phyloP scores from a whole-genome alignment of 805 yeast genomes.

The Candida vaughaniae region DNA sequence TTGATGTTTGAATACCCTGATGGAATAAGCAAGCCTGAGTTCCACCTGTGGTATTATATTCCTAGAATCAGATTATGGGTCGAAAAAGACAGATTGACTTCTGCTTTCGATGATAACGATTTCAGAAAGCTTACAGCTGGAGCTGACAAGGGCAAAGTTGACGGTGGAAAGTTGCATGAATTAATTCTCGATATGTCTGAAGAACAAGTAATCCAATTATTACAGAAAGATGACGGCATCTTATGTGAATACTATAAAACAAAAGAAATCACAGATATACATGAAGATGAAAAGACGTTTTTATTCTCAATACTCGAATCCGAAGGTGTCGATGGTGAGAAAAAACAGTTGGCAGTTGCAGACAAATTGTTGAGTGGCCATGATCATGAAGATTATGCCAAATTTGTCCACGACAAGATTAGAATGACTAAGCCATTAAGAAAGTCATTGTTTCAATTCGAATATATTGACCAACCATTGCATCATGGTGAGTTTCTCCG shows the following conservation, averaged over 20 bases:
- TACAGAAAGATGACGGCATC: constrained; percentile 21
- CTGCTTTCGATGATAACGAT: constrained; percentile 15
- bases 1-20: constrained; percentile 19
- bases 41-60: constrained; percentile 21
- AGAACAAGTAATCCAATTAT: constrained; percentile 19
- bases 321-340: neutral
- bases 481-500: constrained; percentile 12
- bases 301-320: constrained; percentile 4
- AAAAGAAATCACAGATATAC: constrained; percentile 24
- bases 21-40: constrained; percentile 21
- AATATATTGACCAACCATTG: constrained; percentile 16
- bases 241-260: constrained; percentile 27
- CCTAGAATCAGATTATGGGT: constrained; percentile 20
- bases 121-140: constrained; percentile 3
- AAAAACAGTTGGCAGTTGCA: neutral
- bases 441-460: constrained; percentile 17
- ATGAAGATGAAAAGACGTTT: constrained; percentile 21
- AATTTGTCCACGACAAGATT: constrained; percentile 13
- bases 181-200: constrained; percentile 24
- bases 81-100: constrained; percentile 9
- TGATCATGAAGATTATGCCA: constrained; percentile 10
- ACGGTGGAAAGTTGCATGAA: constrained; percentile 5
- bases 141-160: constrained; percentile 7
- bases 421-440: constrained; percentile 17
- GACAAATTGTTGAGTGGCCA: constrained; percentile 9